Evolutionary conservation across 2,329 filamentous ascomycete genomes (phyloP).

Genomic region (Xylaria sp.): DNA sequence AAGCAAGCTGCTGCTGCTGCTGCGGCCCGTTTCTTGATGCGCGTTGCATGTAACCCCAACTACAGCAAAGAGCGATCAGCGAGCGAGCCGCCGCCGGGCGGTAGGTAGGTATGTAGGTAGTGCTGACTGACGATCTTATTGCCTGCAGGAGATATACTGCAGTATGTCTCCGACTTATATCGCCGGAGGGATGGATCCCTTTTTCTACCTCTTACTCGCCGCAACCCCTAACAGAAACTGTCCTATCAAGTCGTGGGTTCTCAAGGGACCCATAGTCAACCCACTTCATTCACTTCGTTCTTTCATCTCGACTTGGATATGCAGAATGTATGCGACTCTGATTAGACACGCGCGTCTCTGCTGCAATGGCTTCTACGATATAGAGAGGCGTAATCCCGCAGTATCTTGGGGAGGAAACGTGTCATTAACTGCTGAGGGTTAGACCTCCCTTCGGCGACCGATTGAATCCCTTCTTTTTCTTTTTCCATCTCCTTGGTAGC

Average conservation of each 20-base stretch:
- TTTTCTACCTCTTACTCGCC: not conserved
- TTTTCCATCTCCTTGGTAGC: not conserved
- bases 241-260: not conserved
- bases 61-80: conserved; percentile 15
- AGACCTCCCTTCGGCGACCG: not conserved
- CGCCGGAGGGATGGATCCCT: not conserved
- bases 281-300: no score
- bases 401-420: no score
- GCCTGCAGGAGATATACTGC: not conserved
- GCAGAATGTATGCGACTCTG: not conserved
- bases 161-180: not conserved
- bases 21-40: conserved; percentile 13
- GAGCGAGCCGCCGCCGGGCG: not conserved
- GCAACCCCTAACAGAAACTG: not conserved
- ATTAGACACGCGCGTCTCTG: not conserved
- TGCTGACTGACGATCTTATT: conserved; percentile 25
- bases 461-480: not conserved
- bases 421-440: not conserved
- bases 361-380: no score
- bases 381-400: not conserved
- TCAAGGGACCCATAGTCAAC: not conserved
- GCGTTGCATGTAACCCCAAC: conserved; percentile 17
- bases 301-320: not conserved
- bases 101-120: not conserved
- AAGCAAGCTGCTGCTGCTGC: no score